phyloP scores from a whole-genome alignment of 345 rosid species.

The Eucalyptus melliodora region DNA sequence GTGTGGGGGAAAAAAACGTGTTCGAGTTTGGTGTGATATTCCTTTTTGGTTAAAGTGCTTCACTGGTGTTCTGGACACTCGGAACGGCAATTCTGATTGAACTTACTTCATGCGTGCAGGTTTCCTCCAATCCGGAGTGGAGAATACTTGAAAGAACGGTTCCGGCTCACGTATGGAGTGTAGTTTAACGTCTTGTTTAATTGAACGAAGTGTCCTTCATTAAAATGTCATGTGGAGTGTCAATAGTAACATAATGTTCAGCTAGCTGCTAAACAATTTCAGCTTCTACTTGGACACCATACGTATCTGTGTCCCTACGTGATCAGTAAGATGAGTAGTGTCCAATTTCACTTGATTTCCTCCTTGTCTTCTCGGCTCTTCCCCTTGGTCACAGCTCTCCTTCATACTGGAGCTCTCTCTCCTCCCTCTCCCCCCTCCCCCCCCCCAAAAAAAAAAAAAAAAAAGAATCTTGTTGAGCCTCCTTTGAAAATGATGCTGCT shows the following conservation, averaged over 20 bases:
- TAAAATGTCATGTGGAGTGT: background rate
- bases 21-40: background rate
- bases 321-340: background rate
- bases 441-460: background rate
- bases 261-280: background rate
- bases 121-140: constrained; percentile 59
- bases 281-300: background rate
- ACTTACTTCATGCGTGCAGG: constrained; percentile 13
- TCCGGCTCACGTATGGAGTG: constrained; percentile 30
- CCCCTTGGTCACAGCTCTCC: background rate
- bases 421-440: background rate
- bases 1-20: background rate
- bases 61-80: background rate
- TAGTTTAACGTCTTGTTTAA: background rate
- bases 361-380: background rate
- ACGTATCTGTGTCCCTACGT: background rate
- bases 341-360: background rate
- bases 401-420: background rate
- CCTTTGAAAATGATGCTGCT: background rate
- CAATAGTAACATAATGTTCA: background rate
- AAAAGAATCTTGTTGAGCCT: background rate
- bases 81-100: background rate
- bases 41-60: background rate
- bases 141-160: constrained; percentile 57
- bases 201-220: background rate